Conservation (phyloP, 345 rosid species). For the Bruguiera gymnorhiza region DNA sequence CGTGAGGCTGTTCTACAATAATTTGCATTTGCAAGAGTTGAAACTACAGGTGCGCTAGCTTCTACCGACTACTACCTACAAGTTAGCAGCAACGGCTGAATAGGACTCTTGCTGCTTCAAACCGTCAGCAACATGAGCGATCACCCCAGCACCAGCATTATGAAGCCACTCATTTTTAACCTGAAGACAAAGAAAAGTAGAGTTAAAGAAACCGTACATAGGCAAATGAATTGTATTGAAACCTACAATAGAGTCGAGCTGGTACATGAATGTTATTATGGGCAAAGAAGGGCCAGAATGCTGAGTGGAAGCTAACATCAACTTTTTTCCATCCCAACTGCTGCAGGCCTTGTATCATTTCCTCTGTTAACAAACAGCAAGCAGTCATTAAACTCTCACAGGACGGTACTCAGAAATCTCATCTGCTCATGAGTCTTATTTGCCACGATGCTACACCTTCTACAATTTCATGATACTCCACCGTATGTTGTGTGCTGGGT, state of each 20-base stretch:
- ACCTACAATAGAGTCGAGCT: slow-evolving; percentile 6
- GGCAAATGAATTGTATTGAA: background rate
- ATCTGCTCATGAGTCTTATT: background rate
- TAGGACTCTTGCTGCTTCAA: slow-evolving; percentile 74
- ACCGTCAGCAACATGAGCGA: slow-evolving; percentile 93
- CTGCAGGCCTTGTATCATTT: slow-evolving; percentile 87
- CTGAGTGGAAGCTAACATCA: slow-evolving; percentile 92
- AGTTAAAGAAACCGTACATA: background rate
- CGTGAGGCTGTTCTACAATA: background rate
- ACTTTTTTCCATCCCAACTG: slow-evolving; percentile 92
- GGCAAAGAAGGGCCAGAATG: slow-evolving; percentile 93
- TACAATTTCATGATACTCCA: slow-evolving; percentile 74
- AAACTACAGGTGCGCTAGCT: background rate
- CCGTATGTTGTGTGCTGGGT: slow-evolving; percentile 55
- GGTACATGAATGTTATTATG: slow-evolving; percentile 89
- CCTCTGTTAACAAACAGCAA: slow-evolving; percentile 52
- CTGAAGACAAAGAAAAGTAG: slow-evolving; percentile 27
- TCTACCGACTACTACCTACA: slow-evolving; percentile 32
- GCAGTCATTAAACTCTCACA: background rate
- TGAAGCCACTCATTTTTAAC: slow-evolving; percentile 85
- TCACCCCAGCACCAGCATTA: slow-evolving; percentile 84
- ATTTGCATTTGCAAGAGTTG: background rate
- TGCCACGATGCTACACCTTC: slow-evolving; percentile 53
- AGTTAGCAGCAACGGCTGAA: slow-evolving; percentile 50
- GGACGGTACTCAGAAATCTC: background rate